Base-by-base conservation (phyloP, 2,329 filamentous ascomycete species). In the Xylaria polymorpha region DNA sequence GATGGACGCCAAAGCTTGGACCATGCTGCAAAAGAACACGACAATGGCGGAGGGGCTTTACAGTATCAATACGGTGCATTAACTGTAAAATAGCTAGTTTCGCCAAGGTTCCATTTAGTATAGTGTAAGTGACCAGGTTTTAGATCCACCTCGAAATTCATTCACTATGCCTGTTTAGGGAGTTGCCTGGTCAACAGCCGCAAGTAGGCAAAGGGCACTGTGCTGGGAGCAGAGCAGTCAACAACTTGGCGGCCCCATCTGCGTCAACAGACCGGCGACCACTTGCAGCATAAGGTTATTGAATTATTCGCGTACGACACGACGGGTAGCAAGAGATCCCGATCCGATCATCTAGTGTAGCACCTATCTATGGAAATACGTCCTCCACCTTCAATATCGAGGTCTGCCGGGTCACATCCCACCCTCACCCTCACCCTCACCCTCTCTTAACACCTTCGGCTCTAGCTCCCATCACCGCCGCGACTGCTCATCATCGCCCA, bases 181-280 rank as follows among this genome's bases (percentile, higher is more conserved):
- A n/a, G 70, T 72, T 70, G 59, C 70, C 70, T 6, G 44, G 46
- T 51, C 68, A 72, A 72, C 70, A 53, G 41, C 35, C 18, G 7
- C 39, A 41, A 14, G 57, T 53, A 71, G 59, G 39, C 62, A 65
- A 61, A 43, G 41, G 41, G 39, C 61, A 57, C 55, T 46, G 60
- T 64, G 55, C 20, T 39, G 44, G 22, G 9, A 39, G 37, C 61
- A 41, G 62, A 68, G 22, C 44, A 61, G 39, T 53, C 43, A 57
- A 71, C 55, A 57, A 25, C 22, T 60, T 44, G 10, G 39, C 44
- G 15, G 53, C 20, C 22, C 62, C 35, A 58, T 62, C 39, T 39
- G 58, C 22, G 44, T 66, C 63, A 69, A 69, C 46, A 66, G 35
- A 12, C 43, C 50, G 8, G 15, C 44, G 35, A 8, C 41, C 39